Conservation (phyloP, 1,284 basidiomycete species). For the Inonotus obliquus region DNA sequence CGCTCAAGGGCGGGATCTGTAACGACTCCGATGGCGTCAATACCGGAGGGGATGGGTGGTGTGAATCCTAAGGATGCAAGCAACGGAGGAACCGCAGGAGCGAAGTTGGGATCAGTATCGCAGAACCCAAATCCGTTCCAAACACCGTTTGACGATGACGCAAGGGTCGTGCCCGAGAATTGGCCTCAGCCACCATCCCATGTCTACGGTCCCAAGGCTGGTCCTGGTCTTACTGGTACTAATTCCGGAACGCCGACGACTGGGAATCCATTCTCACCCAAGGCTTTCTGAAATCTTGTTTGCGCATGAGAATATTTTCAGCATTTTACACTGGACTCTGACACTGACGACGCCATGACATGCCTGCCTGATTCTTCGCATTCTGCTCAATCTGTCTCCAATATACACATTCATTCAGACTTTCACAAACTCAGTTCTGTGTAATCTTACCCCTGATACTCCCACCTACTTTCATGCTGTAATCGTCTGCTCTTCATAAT, state of each 20-base stretch:
- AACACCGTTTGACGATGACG: slow-evolving; percentile 74
- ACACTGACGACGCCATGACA: no score
- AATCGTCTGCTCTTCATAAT: no score
- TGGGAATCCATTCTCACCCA: slow-evolving; percentile 14
- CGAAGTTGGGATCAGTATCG: slow-evolving; percentile 37
- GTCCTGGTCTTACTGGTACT: background rate
- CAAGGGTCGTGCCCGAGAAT: slow-evolving; percentile 8
- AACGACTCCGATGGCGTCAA: background rate
- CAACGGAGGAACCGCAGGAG: slow-evolving; percentile 22
- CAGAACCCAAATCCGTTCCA: slow-evolving; percentile 59
- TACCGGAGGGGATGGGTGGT: background rate
- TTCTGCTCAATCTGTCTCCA: no score
- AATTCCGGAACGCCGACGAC: background rate
- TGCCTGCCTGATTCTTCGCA: no score
- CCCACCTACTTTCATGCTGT: no score
- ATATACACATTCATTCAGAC: no score
- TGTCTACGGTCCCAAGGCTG: background rate
- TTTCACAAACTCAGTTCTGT: no score
- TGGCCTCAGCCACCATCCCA: slow-evolving; percentile 3
- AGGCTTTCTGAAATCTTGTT: background rate
- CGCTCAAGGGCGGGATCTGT: slow-evolving; percentile 23
- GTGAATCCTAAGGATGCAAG: slow-evolving; percentile 20
- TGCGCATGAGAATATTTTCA: no score
- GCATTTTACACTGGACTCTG: no score
- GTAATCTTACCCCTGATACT: no score